Evolutionary conservation across 345 rosid species (phyloP).

Genomic region (Arabis alpina): DNA sequence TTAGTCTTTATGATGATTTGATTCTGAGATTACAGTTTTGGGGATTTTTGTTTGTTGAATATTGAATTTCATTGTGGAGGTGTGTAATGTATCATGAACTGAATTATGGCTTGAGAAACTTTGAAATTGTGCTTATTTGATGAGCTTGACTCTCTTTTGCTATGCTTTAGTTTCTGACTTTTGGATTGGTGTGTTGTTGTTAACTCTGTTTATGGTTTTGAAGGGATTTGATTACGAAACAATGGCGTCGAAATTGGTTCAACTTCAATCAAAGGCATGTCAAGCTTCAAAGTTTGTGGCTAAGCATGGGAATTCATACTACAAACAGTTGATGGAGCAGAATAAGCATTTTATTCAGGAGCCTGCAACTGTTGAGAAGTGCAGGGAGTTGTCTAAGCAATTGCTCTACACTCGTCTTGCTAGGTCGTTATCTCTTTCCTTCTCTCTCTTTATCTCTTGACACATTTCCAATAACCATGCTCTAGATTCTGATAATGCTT

Average conservation of each 20-base stretch:
- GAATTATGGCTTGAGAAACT: not conserved
- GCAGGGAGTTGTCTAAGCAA: slow-evolving; percentile 62
- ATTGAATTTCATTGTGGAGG: not conserved
- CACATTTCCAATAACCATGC: not conserved
- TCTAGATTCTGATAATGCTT: slow-evolving; percentile 3
- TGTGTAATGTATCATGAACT: not conserved
- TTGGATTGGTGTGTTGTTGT: not conserved
- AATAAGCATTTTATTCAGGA: slow-evolving; percentile 70
- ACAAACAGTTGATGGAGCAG: slow-evolving; percentile 66
- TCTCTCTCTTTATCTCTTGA: not conserved
- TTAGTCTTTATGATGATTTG: not conserved
- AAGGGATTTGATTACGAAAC: not conserved
- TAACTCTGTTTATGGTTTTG: not conserved
- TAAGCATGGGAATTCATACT: slow-evolving; percentile 56
- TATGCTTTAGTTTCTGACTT: not conserved
- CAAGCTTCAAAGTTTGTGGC: slow-evolving; percentile 61
- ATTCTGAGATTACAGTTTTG: not conserved
- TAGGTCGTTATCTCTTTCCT: slow-evolving; percentile 46
- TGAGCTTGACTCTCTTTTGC: not conserved
- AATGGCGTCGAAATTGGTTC: slow-evolving; percentile 66
- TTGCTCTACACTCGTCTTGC: slow-evolving; percentile 76
- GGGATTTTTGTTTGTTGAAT: not conserved
- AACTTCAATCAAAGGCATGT: slow-evolving; percentile 63
- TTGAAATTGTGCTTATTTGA: not conserved
- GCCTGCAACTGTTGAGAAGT: slow-evolving; percentile 66